Evolutionary conservation across 768 basidiomycete genomes (phyloP).

Genomic region (Mycena rosella): DNA sequence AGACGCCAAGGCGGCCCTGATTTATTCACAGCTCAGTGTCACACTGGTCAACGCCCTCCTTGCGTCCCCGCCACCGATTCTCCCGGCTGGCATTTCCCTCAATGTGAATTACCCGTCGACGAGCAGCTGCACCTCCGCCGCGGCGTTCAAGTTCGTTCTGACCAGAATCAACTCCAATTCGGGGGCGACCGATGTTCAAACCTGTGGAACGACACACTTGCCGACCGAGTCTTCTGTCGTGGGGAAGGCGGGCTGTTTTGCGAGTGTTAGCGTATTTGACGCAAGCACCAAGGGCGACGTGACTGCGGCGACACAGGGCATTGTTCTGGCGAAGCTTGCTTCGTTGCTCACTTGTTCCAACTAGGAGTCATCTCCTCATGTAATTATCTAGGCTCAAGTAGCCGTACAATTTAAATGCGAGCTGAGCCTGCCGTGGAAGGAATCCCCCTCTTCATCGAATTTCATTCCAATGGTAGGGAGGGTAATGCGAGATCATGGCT

Average conservation of each 20-base stretch:
- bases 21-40: conserved; percentile 59
- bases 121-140: conserved; percentile 51
- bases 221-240: conserved; percentile 59
- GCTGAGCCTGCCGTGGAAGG: conserved; percentile 1
- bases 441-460: conserved; percentile 8
- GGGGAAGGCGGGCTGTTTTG: conserved; percentile 49
- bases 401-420: no score
- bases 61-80: conserved; percentile 47
- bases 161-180: conserved; percentile 52
- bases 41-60: conserved; percentile 54
- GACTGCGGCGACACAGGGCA: conserved; percentile 53
- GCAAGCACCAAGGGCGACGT: conserved; percentile 60
- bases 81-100: conserved; percentile 56
- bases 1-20: conserved; percentile 52
- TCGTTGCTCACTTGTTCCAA: conserved; percentile 48
- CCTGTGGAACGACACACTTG: conserved; percentile 58
- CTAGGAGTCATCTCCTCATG: conserved; percentile 19
- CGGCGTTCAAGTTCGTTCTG: conserved; percentile 58
- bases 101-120: conserved; percentile 63
- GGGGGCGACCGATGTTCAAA: conserved; percentile 54
- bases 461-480: neutral
- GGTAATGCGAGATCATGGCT: neutral
- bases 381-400: no score
- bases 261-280: conserved; percentile 61
- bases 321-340: conserved; percentile 52